These are phyloP conservation scores for Cytospora piceicola DNA, from an alignment of 2,329 filamentous ascomycete species.

Conservation along the genomic window DNA sequence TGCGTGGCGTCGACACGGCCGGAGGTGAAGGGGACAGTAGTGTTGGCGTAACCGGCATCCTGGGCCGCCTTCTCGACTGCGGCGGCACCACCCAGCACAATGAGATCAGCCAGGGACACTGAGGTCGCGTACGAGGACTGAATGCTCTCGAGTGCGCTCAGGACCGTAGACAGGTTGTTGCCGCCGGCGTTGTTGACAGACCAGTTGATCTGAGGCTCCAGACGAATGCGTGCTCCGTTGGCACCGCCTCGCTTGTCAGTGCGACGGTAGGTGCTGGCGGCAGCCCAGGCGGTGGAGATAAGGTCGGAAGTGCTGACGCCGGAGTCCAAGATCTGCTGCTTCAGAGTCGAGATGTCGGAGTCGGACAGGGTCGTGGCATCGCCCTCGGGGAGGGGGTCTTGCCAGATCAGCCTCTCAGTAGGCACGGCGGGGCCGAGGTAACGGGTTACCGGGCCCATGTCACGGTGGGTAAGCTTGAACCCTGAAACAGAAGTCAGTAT, in stretches of 20 bases:
- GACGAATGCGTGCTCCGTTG: conserved; percentile 74
- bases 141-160: conserved; percentile 50
- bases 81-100: conserved; percentile 68
- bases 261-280: conserved; percentile 69
- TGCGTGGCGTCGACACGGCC: conserved; percentile 71
- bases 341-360: conserved; percentile 62
- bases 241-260: conserved; percentile 79
- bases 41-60: conserved; percentile 38
- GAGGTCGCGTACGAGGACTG: conserved; percentile 56
- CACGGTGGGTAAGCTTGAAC: conserved; percentile 78
- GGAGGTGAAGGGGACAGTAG: conserved; percentile 68
- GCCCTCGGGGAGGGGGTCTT: conserved; percentile 67
- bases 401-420: conserved; percentile 67
- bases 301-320: conserved; percentile 62
- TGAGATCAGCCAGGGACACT: conserved; percentile 72
- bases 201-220: conserved; percentile 71
- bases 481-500: conserved; percentile 3
- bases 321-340: conserved; percentile 65
- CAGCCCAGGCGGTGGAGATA: conserved; percentile 67
- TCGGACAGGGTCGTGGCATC: conserved; percentile 60
- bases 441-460: conserved; percentile 69
- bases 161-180: conserved; percentile 60
- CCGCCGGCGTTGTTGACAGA: conserved; percentile 75
- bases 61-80: conserved; percentile 70
- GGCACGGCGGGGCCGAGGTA: conserved; percentile 75